Percentiles rank a stretch among this genome's conserved stretches.
These are phyloP conservation scores for Termitomyces sp. DNA, from an alignment of 768 basidiomycete species.

Conservation along the genomic window DNA sequence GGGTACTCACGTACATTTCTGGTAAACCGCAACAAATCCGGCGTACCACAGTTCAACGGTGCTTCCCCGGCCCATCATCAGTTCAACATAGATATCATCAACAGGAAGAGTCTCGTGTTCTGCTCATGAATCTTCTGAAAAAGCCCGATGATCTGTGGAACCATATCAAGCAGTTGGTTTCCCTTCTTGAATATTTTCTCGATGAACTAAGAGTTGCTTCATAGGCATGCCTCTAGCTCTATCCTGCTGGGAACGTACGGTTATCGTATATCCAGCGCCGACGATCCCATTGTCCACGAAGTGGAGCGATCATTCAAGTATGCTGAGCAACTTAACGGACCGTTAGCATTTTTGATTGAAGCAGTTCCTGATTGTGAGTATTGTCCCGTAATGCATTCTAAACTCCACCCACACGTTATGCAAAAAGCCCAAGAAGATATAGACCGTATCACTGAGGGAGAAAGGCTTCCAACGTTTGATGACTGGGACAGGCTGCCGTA, in stretches of 20 bases:
- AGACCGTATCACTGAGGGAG: constrained; percentile 10
- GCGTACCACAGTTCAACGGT: constrained; percentile 3
- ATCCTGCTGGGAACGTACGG: constrained; percentile 9
- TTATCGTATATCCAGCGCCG: constrained; percentile 7
- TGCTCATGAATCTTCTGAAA: constrained; percentile 2
- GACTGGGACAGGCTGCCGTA: constrained; percentile 16
- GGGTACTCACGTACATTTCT: constrained; percentile 8
- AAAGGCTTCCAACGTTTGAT: constrained; percentile 16
- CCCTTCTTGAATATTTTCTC: not conserved
- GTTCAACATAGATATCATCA: constrained; percentile 10
- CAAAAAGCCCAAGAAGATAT: constrained; percentile 10
- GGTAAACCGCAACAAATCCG: constrained; percentile 6
- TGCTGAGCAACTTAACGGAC: constrained; percentile 3
- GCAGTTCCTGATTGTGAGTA: constrained; percentile 2
- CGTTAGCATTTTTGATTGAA: constrained; percentile 7
- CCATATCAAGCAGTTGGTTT: constrained; percentile 2
- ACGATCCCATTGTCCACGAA: constrained; percentile 7
- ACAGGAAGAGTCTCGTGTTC: constrained; percentile 7
- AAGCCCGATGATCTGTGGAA: not conserved
- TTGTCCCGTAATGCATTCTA: not conserved
- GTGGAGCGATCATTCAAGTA: constrained; percentile 8
- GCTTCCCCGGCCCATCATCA: constrained; percentile 6
- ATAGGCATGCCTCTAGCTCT: constrained; percentile 6
- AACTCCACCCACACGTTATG: constrained; percentile 9
- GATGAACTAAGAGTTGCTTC: not conserved